Evolutionary conservation across 140 eudicot genomes (phyloP), one percentile per base, ranked within the genome.

Genomic region (Eryngium alpinum): DNA sequence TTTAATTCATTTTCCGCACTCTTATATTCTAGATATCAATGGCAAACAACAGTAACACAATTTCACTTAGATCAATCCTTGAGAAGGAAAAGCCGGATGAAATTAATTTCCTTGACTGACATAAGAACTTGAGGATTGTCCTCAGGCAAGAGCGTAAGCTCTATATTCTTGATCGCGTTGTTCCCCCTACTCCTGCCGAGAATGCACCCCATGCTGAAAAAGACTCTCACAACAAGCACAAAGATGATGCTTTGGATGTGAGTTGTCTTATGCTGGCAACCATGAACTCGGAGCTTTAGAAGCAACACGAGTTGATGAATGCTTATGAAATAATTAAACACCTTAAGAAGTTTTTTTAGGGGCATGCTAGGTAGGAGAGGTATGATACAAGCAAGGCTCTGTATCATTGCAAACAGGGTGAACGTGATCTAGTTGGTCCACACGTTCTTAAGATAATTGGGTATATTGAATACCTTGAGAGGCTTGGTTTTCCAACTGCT

Each of bases 381-480:
- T 57, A 18, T 57, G 5, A 57, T 57, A 16, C 24, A 1, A 57
- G 65, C 21, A 57, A 57, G 5, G 25, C 24, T 17, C 17, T 56
- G 21, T 56, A 56, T 21, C 18, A 17, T 10, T 56, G 62, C 17
- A 56, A 56, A 21, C 18, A 56, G 62, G 62, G 62, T 14, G 65
- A 19, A 9, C 79, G 28, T 31, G 52, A 56, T 21, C 62, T 1
- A 22, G 62, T 56, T 49, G 63, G 27, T 28, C 79, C 52, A 11
- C 52, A 76, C 10, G 13, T 76, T 31, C 43, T 74, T 74, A 51
- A 56, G 78, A 38, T 38, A 7, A 38, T 38, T 38, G 46, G 46
- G 46, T 52, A 76, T 25, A 76, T 76, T 76, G 79, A 50, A 32
- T 27, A 52, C 65, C 79, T 76, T 49, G 79, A 74, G 2, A 14